A percentile compares a stretch with the other conserved stretches of the same genome.
These are phyloP conservation scores for Alternaria consortialis DNA, from an alignment of 2,329 filamentous ascomycete genomes.

Conservation along the genomic window DNA sequence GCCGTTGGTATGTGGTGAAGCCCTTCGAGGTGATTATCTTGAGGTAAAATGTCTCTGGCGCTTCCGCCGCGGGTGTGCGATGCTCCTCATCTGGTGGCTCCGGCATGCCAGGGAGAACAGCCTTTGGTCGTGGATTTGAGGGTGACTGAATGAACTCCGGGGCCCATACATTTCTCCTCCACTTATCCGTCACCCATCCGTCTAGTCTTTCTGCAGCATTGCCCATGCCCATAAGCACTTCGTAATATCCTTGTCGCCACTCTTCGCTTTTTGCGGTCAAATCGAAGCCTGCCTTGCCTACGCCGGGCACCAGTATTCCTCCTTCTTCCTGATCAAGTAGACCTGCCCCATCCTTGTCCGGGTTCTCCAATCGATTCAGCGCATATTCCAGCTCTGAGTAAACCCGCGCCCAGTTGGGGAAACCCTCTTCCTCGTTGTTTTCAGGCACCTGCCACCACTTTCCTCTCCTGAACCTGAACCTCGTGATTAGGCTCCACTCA, in stretches of 20 bases:
- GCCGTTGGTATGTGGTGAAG: constrained; percentile 78
- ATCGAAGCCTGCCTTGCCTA: constrained; percentile 67
- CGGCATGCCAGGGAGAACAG: constrained; percentile 70
- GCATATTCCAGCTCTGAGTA: constrained; percentile 68
- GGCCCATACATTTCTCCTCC: constrained; percentile 69
- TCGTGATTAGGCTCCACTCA: constrained; percentile 79
- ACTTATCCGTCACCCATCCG: constrained; percentile 77
- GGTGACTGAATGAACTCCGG: constrained; percentile 79
- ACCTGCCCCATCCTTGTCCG: constrained; percentile 71
- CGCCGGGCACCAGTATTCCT: constrained; percentile 50
- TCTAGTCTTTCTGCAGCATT: constrained; percentile 82
- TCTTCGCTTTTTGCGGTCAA: constrained; percentile 78
- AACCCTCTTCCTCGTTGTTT: constrained; percentile 65
- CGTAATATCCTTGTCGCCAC: constrained; percentile 87
- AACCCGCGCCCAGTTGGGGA: constrained; percentile 76
- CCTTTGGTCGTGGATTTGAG: constrained; percentile 81
- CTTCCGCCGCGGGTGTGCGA: constrained; percentile 70
- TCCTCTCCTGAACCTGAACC: constrained; percentile 71
- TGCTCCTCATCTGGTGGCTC: constrained; percentile 78
- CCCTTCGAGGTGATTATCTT: constrained; percentile 83
- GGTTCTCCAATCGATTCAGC: constrained; percentile 74
- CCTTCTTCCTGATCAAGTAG: constrained; percentile 66
- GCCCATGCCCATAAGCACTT: constrained; percentile 79
- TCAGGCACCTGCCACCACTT: constrained; percentile 58
- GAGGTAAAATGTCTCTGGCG: constrained; percentile 81